Conservation (phyloP, 768 basidiomycete genomes). For the Xerocomellus amylosporus region DNA sequence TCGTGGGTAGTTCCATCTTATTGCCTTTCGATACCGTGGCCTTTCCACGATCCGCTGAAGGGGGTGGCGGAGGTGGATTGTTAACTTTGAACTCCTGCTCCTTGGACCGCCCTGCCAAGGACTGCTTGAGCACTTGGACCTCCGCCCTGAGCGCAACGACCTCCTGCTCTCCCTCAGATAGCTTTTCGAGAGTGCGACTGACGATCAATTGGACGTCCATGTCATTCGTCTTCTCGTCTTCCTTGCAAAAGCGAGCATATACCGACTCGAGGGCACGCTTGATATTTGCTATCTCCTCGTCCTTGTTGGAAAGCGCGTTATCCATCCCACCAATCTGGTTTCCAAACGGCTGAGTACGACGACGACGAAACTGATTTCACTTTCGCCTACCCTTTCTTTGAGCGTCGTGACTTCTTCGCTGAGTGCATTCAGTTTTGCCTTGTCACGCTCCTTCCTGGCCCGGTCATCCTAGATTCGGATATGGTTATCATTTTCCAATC, state of each 20-base stretch:
- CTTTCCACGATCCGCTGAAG: constrained; percentile 30
- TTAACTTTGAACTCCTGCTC: constrained; percentile 73
- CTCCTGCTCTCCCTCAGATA: constrained; percentile 67
- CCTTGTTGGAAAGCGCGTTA: constrained; percentile 44
- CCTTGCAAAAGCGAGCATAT: constrained; percentile 69
- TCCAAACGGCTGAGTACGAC: neutral
- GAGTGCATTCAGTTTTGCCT: constrained; percentile 65
- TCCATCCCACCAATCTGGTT: constrained; percentile 56
- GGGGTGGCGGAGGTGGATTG: constrained; percentile 63
- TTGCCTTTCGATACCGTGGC: constrained; percentile 5
- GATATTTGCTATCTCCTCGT: constrained; percentile 73
- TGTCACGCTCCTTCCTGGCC: constrained; percentile 72
- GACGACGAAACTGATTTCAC: neutral
- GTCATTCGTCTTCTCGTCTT: constrained; percentile 45
- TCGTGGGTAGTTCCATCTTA: constrained; percentile 4
- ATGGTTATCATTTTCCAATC: neutral
- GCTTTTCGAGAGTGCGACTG: constrained; percentile 62
- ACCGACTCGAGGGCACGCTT: constrained; percentile 88
- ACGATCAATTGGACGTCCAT: constrained; percentile 70
- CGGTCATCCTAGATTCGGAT: constrained; percentile 57
- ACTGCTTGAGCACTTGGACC: constrained; percentile 48
- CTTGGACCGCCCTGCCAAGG: constrained; percentile 48
- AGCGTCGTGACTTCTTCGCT: constrained; percentile 72
- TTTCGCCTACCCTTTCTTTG: constrained; percentile 57
- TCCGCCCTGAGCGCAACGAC: constrained; percentile 51